Percentiles rank a stretch among this genome's conserved stretches.
Evolutionary conservation across 441 rosid genomes (phyloP).

Genomic region (Erodium texanum): DNA sequence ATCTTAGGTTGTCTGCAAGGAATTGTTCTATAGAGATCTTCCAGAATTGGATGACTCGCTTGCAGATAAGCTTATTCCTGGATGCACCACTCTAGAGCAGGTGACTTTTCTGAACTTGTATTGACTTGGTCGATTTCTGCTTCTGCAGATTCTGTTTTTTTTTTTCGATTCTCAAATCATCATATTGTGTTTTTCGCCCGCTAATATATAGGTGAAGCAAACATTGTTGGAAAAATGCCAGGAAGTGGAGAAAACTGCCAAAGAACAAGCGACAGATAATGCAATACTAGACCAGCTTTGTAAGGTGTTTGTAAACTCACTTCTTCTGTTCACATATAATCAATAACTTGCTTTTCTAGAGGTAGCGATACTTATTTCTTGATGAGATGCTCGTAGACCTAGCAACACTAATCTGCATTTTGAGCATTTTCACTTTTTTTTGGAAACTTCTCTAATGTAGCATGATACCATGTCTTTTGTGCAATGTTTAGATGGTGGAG

Average conservation of each 20-base stretch:
- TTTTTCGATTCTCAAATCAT: slow-evolving; percentile 10
- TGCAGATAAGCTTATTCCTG: slow-evolving; percentile 75
- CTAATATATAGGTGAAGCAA: slow-evolving; percentile 61
- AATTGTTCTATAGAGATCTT: slow-evolving; percentile 71
- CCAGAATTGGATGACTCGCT: slow-evolving; percentile 69
- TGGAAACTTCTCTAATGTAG: too few species aligned
- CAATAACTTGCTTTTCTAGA: too few species aligned
- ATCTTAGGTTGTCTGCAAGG: slow-evolving; percentile 70
- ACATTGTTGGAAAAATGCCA: slow-evolving; percentile 51
- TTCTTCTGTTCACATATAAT: background rate
- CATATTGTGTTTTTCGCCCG: slow-evolving; percentile 14
- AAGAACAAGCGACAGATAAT: slow-evolving; percentile 89
- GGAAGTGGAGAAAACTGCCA: slow-evolving; percentile 69
- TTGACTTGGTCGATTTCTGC: slow-evolving; percentile 6
- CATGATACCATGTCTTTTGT: background rate
- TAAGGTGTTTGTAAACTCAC: slow-evolving; percentile 37
- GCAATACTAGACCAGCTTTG: slow-evolving; percentile 78
- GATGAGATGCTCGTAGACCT: too few species aligned
- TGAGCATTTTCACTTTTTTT: too few species aligned
- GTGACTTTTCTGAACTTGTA: slow-evolving; percentile 25
- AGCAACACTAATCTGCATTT: too few species aligned
- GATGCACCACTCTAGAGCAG: slow-evolving; percentile 68
- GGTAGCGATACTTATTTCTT: too few species aligned
- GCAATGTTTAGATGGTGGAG: slow-evolving; percentile 62
- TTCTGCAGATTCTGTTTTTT: background rate